Conservation (phyloP, 495 filamentous ascomycete genomes). For the Neurospora sp. region DNA sequence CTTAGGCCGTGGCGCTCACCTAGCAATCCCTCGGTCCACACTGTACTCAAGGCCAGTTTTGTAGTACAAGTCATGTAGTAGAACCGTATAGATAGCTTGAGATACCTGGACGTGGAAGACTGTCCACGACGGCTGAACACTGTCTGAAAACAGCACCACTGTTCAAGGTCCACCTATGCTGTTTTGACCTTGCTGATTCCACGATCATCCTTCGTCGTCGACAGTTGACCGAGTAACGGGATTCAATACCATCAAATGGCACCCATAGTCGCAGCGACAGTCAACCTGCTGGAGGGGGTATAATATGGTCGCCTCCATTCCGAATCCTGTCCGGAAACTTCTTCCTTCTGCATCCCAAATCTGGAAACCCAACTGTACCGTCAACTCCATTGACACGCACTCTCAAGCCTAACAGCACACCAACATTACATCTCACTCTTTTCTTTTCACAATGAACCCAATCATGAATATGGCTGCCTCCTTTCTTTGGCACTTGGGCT, state of each 20-base stretch:
- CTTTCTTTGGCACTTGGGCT: not conserved
- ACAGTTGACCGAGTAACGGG: not conserved
- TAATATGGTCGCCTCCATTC: not conserved
- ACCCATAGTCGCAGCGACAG: not conserved
- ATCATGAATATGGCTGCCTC: not conserved
- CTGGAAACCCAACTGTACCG: not conserved
- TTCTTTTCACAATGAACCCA: too few relatives aligned
- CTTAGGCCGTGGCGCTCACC: too few relatives aligned
- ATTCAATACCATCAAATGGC: not conserved
- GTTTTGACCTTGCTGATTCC: not conserved
- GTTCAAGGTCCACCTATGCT: not conserved
- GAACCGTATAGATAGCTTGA: too few relatives aligned
- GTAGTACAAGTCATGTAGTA: too few relatives aligned
- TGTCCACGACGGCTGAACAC: too few relatives aligned
- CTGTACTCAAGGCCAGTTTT: too few relatives aligned
- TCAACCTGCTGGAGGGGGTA: not conserved
- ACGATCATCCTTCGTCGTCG: not conserved
- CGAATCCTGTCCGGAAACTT: not conserved
- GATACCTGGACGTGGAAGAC: too few relatives aligned
- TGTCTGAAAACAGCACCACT: not conserved
- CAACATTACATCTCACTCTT: too few relatives aligned
- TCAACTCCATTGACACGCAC: not conserved
- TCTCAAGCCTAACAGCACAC: not conserved
- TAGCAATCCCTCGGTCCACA: too few relatives aligned
- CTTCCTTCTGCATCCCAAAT: not conserved